A percentile compares a stretch with the other conserved stretches of the same genome.
Conservation (phyloP, 1,284 basidiomycete genomes). For the Puccinia sorghi region DNA sequence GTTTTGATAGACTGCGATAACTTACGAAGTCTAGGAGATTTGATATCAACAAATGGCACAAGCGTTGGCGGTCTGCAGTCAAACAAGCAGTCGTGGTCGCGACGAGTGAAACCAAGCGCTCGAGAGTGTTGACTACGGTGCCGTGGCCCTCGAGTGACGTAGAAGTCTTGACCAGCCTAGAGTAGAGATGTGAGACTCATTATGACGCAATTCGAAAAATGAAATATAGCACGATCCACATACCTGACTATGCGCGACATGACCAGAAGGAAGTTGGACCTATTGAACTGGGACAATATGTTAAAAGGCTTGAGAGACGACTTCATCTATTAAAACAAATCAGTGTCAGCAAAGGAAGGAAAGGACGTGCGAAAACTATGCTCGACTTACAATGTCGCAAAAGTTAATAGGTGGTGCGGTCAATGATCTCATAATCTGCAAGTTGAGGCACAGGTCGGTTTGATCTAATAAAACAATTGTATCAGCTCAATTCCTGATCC, state of each 20-base stretch:
- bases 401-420: slow-evolving; percentile 12
- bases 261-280: slow-evolving; percentile 22
- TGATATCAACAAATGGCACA: slow-evolving; percentile 13
- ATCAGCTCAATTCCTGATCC: background rate
- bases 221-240: background rate
- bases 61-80: slow-evolving; percentile 13
- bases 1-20: background rate
- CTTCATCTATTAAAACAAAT: background rate
- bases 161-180: slow-evolving; percentile 21
- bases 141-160: slow-evolving; percentile 30
- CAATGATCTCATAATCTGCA: slow-evolving; percentile 7
- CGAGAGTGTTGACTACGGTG: background rate
- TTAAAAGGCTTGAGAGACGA: slow-evolving; percentile 28
- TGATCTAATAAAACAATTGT: background rate
- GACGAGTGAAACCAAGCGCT: slow-evolving; percentile 5
- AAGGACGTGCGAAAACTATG: too few relatives aligned
- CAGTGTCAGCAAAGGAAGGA: background rate
- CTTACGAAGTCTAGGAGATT: slow-evolving; percentile 15
- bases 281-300: slow-evolving; percentile 30
- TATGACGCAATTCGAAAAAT: background rate
- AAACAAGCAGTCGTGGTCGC: slow-evolving; percentile 22
- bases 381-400: slow-evolving; percentile 7
- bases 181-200: background rate
- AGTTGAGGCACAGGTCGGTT: slow-evolving; percentile 26
- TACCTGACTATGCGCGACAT: slow-evolving; percentile 24